Evolutionary conservation across 495 filamentous ascomycete genomes (phyloP).

Genomic region (Penicillium silybi): DNA sequence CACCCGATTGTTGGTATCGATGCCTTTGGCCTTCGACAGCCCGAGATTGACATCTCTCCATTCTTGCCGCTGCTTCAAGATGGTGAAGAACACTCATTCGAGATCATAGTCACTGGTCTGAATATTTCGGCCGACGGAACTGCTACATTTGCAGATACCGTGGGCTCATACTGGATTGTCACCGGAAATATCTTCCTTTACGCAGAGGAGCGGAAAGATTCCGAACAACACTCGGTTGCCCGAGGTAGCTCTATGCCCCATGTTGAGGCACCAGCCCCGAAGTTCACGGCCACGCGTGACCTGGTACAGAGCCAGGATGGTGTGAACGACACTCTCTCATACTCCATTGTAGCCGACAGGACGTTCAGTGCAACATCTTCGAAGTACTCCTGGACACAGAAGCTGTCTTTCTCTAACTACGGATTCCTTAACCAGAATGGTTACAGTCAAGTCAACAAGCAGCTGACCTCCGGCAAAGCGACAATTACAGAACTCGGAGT

Average conservation of each 20-base stretch:
- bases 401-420: conserved; percentile 52
- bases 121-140: conserved; percentile 39
- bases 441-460: conserved; percentile 57
- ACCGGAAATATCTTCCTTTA: conserved; percentile 82
- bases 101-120: conserved; percentile 65
- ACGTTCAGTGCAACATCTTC: conserved; percentile 50
- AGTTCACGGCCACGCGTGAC: conserved; percentile 36
- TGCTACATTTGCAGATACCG: conserved; percentile 52
- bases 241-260: conserved; percentile 13
- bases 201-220: conserved; percentile 46
- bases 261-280: conserved; percentile 36
- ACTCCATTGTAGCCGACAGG: conserved; percentile 55
- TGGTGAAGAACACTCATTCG: conserved; percentile 61
- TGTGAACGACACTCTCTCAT: conserved; percentile 60
- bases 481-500: conserved; percentile 37
- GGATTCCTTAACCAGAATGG: conserved; percentile 57
- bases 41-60: conserved; percentile 82
- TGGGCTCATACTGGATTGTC: conserved; percentile 75
- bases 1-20: conserved; percentile 82
- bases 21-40: conserved; percentile 74
- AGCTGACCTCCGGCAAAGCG: conserved; percentile 57
- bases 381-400: conserved; percentile 59
- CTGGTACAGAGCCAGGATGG: conserved; percentile 43
- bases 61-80: conserved; percentile 68
- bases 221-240: conserved; percentile 20